phyloP scores from a whole-genome alignment of 2,329 filamentous ascomycete genomes.

The Arthroderma sp. region DNA sequence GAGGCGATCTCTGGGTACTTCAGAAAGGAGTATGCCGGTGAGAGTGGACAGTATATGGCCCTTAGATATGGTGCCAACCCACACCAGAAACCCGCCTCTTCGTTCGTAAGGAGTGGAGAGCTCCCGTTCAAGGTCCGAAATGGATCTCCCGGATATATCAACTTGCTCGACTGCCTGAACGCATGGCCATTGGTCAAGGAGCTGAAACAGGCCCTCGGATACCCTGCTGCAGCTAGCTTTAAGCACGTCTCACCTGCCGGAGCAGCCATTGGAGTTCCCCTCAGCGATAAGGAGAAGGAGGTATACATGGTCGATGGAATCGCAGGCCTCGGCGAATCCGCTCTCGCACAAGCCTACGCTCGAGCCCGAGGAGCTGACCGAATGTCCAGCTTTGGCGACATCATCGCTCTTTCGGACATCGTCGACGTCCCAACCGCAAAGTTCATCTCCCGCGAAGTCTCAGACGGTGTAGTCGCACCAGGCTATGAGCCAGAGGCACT shows the following conservation, averaged over 20 bases:
- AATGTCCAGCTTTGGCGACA: slow-evolving; percentile 96
- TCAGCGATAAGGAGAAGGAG: slow-evolving; percentile 79
- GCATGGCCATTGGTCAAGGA: slow-evolving; percentile 96
- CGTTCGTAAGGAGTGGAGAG: slow-evolving; percentile 57
- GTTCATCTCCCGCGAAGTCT: slow-evolving; percentile 96
- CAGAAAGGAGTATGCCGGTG: slow-evolving; percentile 85
- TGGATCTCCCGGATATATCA: slow-evolving; percentile 90
- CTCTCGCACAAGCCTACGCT: slow-evolving; percentile 85
- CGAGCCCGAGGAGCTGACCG: slow-evolving; percentile 90
- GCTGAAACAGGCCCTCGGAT: slow-evolving; percentile 73
- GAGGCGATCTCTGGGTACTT: slow-evolving; percentile 92
- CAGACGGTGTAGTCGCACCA: slow-evolving; percentile 88
- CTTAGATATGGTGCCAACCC: slow-evolving; percentile 95
- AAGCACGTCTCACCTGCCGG: slow-evolving; percentile 98
- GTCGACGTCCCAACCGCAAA: slow-evolving; percentile 89
- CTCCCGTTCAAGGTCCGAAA: slow-evolving; percentile 91
- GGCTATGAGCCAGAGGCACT: slow-evolving; percentile 74
- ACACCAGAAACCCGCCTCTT: slow-evolving; percentile 91
- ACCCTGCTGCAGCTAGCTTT: slow-evolving; percentile 90
- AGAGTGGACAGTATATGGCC: slow-evolving; percentile 67
- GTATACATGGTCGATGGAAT: slow-evolving; percentile 99
- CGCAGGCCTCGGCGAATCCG: slow-evolving; percentile 69
- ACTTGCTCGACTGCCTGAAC: slow-evolving; percentile 89
- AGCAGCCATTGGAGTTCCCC: slow-evolving; percentile 80
- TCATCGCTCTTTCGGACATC: slow-evolving; percentile 82